These are phyloP conservation scores for Prunus armeniaca DNA, from an alignment of 306 rosid genomes.

Conservation along the genomic window DNA sequence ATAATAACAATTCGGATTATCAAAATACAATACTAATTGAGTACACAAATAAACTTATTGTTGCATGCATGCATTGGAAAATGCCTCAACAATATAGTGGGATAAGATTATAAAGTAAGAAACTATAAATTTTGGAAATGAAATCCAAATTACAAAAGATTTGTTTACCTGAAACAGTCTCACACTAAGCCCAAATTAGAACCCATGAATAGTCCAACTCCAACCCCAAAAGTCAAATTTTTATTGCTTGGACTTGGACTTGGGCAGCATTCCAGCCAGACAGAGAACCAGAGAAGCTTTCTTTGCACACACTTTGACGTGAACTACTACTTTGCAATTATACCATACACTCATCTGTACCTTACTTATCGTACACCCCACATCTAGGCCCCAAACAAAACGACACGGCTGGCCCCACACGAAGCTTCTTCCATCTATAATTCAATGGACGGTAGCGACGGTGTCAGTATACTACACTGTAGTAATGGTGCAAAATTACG, in stretches of 20 bases:
- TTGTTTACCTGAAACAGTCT: too few relatives aligned
- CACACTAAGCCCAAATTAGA: neutral
- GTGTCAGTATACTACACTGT: conserved; percentile 8
- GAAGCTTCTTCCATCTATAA: conserved; percentile 31
- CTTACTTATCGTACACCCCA: neutral
- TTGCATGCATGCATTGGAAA: too few relatives aligned
- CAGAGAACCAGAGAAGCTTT: neutral
- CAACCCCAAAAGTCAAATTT: neutral
- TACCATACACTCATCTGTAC: conserved; percentile 12
- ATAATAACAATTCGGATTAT: too few relatives aligned
- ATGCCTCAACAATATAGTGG: too few relatives aligned
- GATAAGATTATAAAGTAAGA: too few relatives aligned
- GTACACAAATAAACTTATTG: too few relatives aligned
- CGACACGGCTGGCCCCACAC: neutral
- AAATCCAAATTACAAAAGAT: too few relatives aligned
- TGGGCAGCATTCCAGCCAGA: neutral
- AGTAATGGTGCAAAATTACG: neutral
- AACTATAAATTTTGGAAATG: too few relatives aligned
- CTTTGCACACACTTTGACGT: conserved; percentile 17
- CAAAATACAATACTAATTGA: too few relatives aligned
- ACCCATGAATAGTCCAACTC: neutral
- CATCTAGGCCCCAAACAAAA: neutral
- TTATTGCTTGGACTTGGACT: neutral
- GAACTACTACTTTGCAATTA: neutral
- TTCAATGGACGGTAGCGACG: conserved; percentile 4